Percentiles rank a stretch among this genome's conserved stretches.
Evolutionary conservation across 2,329 filamentous ascomycete species (phyloP).

Genomic region (Triangularia verruculosa): DNA sequence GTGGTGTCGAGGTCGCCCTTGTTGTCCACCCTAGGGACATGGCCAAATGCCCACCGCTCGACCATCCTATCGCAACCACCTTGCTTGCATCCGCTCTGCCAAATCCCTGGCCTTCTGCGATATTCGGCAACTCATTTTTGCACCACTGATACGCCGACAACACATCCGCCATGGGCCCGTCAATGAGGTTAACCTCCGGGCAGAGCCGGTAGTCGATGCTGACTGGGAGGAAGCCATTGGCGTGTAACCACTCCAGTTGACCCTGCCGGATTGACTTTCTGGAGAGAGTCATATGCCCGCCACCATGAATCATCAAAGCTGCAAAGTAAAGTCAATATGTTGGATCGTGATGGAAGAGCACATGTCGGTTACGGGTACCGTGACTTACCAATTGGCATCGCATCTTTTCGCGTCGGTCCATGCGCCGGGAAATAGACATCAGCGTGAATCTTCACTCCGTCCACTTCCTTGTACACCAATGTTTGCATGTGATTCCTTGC

Average conservation of each 20-base stretch:
- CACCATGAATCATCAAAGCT: constrained; percentile 6
- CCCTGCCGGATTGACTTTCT: not conserved
- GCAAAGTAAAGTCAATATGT: too few species aligned
- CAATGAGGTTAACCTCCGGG: not conserved
- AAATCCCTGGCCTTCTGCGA: not conserved
- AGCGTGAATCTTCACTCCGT: not conserved
- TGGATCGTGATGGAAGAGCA: too few species aligned
- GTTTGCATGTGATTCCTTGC: not conserved
- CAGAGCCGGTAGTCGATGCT: constrained; percentile 7
- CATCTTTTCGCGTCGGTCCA: not conserved
- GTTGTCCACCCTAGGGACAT: constrained; percentile 3
- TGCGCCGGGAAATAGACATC: not conserved
- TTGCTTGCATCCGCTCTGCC: not conserved
- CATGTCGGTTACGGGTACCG: too few species aligned
- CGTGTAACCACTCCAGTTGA: not conserved
- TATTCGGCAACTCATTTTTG: not conserved
- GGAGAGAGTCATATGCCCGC: constrained; percentile 3
- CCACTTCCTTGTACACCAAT: not conserved
- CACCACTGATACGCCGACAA: not conserved
- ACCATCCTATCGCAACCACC: constrained; percentile 9
- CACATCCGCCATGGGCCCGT: constrained; percentile 1
- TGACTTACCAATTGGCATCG: not conserved
- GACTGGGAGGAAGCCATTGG: not conserved
- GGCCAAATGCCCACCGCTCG: constrained; percentile 9
- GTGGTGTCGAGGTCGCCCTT: not conserved